Evolutionary conservation across 2,329 filamentous ascomycete genomes (phyloP), one percentile per base, ranked within the genome.

Genomic region (Arthrobotrys megalospora): DNA sequence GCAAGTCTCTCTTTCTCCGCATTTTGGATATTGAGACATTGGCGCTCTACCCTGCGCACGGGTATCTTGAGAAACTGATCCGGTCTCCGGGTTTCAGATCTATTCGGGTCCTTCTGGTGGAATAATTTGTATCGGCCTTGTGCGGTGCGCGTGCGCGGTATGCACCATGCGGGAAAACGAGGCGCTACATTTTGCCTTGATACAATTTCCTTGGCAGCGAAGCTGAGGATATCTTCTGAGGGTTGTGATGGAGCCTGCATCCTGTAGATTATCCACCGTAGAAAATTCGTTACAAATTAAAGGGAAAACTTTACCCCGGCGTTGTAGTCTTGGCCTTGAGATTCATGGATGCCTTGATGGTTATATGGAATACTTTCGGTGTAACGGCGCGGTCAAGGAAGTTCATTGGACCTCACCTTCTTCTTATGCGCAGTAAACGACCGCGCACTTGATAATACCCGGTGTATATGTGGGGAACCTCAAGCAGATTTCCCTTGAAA

Each of bases 11-110:
- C 41, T 48, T 41, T 58, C 69, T 66, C 62, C 70, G 63, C 52
- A 67, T 67, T 75, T 66, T 45, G 21, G 34, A 36, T 47, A 68
- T 52, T 62, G 41, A 75, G 53, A 75, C 62, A 75, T 41, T 45
- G 63, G 45, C 43, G 43, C 41, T 8, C 19, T 24, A n/a, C 28
- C 34, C 16, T 43, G 53, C 21, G 70, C 70, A 75, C 62, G 63
- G 70, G 50, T 60, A 60, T 43, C 32, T 60, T 12, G 43, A 28
- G 24, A 62, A 63, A 50, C 14, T 48, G 48, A 58, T 71, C 69
- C 69, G 69, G 36, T 52, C n/a, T 60, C 50, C 60, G 69, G 32
- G 60, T 66, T 66, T 73, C 69, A 58, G 69, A 73, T 73, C 48
- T 48, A 63, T 52, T 21, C n/a, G 36, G 10, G 50, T 28, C n/a